A percentile compares a stretch with the other conserved stretches of the same genome.
These are phyloP conservation scores for Rutstroemia sp. DNA, from an alignment of 2,329 filamentous ascomycete genomes.

Conservation along the genomic window DNA sequence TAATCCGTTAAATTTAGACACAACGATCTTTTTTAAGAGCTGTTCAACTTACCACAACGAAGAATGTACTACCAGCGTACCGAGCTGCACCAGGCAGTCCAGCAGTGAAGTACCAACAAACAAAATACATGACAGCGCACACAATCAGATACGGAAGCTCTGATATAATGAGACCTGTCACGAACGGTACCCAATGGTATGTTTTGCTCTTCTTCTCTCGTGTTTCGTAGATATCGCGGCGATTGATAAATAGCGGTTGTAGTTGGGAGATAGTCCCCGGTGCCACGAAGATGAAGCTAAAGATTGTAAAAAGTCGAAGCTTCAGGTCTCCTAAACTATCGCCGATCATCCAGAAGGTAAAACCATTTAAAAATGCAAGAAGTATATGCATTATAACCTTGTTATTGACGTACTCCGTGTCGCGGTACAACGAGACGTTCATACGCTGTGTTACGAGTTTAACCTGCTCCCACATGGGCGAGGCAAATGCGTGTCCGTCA, in stretches of 20 bases:
- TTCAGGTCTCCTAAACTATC: constrained; percentile 44
- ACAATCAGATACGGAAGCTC: constrained; percentile 39
- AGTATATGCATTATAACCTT: constrained; percentile 44
- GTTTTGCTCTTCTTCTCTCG: constrained; percentile 55
- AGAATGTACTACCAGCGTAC: constrained; percentile 45
- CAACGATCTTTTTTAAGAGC: too few relatives aligned
- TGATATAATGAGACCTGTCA: constrained; percentile 42
- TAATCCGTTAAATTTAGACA: too few relatives aligned
- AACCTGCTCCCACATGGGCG: constrained; percentile 40
- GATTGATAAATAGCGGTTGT: constrained; percentile 50
- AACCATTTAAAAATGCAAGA: constrained; percentile 51
- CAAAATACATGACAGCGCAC: constrained; percentile 38
- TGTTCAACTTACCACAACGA: constrained; percentile 35
- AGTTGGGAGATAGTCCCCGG: constrained; percentile 51
- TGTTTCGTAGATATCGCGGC: constrained; percentile 49
- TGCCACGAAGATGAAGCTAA: constrained; percentile 57
- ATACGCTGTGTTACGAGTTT: constrained; percentile 24
- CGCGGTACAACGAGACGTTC: constrained; percentile 52
- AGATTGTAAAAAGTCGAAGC: constrained; percentile 49
- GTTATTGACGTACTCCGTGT: constrained; percentile 48
- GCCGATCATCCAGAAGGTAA: constrained; percentile 54
- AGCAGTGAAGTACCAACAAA: constrained; percentile 52
- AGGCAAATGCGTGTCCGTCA: constrained; percentile 43
- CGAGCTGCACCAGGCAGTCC: constrained; percentile 39
- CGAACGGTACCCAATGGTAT: constrained; percentile 53